phyloP scores from a whole-genome alignment of 2,329 filamentous ascomycete genomes.

The Aspergillus brasiliensis region DNA sequence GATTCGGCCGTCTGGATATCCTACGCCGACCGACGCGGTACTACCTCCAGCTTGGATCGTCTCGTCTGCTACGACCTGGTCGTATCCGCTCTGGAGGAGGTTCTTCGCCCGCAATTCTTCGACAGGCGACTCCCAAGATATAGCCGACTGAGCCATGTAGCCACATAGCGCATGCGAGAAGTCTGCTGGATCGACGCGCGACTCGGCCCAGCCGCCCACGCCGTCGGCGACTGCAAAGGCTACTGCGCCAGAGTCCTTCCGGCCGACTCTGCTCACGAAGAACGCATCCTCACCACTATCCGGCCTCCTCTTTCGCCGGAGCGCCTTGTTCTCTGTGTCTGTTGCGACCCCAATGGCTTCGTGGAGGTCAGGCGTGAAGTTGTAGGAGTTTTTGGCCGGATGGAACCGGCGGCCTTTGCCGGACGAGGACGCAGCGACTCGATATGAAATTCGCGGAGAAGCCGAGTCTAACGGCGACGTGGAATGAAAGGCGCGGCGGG shows the following conservation, averaged over 20 bases:
- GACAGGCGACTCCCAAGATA: conserved; percentile 52
- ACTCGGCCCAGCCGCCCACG: conserved; percentile 92
- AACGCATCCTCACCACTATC: conserved; percentile 94
- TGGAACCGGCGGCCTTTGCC: conserved; percentile 71
- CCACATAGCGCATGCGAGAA: conserved; percentile 93
- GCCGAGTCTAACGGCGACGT: conserved; percentile 29
- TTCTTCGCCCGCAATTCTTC: conserved; percentile 59
- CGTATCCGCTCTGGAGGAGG: conserved; percentile 82
- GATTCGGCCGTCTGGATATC: conserved; percentile 69
- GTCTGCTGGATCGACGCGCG: conserved; percentile 88
- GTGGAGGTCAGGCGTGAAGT: conserved; percentile 61
- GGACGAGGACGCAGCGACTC: conserved; percentile 73
- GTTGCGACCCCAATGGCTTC: conserved; percentile 40
- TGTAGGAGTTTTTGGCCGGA: conserved; percentile 68
- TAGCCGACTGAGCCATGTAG: conserved; percentile 81
- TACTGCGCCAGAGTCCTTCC: conserved; percentile 54
- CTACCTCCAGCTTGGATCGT: conserved; percentile 80
- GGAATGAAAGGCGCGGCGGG: conserved; percentile 32
- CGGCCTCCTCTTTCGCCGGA: conserved; percentile 64
- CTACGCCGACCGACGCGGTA: conserved; percentile 86
- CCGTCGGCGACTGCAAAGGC: conserved; percentile 92
- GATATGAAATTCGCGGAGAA: conserved; percentile 60
- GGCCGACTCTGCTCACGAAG: conserved; percentile 81
- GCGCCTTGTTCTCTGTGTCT: conserved; percentile 50
- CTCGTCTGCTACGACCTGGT: conserved; percentile 73